phyloP scores from a whole-genome alignment of 345 rosid species.

The Isatis tinctoria region DNA sequence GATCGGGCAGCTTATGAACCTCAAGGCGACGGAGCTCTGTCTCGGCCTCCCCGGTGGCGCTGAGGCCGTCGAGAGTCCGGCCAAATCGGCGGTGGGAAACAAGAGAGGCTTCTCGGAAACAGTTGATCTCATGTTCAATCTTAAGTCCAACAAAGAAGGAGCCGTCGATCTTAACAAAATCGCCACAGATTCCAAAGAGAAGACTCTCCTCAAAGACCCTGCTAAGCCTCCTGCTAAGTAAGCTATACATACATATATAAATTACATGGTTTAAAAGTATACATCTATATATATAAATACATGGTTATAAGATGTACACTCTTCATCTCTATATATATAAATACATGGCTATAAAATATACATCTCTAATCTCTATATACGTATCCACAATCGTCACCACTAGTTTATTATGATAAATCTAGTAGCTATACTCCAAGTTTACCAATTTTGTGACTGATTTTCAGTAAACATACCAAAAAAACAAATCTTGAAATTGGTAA shows the following conservation, averaged over 20 bases:
- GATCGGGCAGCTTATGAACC: conserved; percentile 43
- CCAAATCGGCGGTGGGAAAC: conserved; percentile 32
- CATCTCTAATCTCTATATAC: neutral
- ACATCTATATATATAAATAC: neutral
- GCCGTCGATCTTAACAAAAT: conserved; percentile 27
- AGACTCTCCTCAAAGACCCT: conserved; percentile 32
- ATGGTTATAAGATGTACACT: neutral
- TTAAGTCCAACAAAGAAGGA: conserved; percentile 38
- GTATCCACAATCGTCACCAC: neutral
- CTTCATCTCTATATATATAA: neutral
- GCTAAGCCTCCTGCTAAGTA: conserved; percentile 77
- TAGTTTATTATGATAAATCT: neutral
- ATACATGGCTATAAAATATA: neutral
- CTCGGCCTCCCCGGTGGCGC: conserved; percentile 64
- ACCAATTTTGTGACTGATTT: neutral
- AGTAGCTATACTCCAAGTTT: neutral
- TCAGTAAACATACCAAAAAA: neutral
- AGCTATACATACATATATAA: conserved; percentile 11
- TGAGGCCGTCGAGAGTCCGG: conserved; percentile 15
- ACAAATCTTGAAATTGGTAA: neutral
- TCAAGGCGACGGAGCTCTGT: conserved; percentile 74
- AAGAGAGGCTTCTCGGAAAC: conserved; percentile 79
- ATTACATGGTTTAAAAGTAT: neutral
- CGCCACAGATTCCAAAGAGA: conserved; percentile 16
- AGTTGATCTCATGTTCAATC: conserved; percentile 69